Evolutionary conservation across 2,329 filamentous ascomycete genomes (phyloP), one percentile per base, ranked within the genome.

Genomic region (Pseudopithomyces chartarum): DNA sequence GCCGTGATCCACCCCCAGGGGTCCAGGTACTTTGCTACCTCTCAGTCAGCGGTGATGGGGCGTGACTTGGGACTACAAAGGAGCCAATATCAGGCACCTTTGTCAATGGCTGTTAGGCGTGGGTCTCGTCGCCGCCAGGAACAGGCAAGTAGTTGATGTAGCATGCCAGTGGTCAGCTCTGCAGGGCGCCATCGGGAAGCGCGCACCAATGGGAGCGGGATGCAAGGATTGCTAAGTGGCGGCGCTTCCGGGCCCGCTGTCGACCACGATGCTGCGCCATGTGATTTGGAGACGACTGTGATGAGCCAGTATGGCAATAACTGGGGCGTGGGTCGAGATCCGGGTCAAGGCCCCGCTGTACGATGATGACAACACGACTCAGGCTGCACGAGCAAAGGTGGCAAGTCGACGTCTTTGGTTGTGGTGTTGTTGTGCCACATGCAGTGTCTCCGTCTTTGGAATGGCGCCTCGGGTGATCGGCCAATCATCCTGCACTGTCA

Each of bases 31-130:
- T 42, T 59, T 44, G 23, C 60, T 54, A n/a, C 57, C 58, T 60
- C 52, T 62, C 59, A 60, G 42, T 56, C 62, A 58, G 57, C 56
- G 48, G 34, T 54, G 58, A 55, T 56, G 60, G 63, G 57, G 61
- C 61, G 62, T 70, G 65, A 69, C 64, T 70, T 69, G 65, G 59
- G 55, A 63, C 58, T 60, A 57, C n/a, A n/a, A n/a, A n/a, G n/a
- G n/a, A n/a, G n/a, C 58, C 55, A 56, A 57, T 60, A 52, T 51
- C 58, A 51, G 62, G 54, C 55, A 47, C 48, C 47, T 48, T 52
- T 55, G 44, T 64, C 62, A 66, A 57, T 67, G 60, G 57, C 43
- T 48, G 56, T 56, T 49, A 57, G 52, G 43, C 19, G 43, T 66
- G 68, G 66, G 68, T 61, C 61, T 52, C 49, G 46, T 47, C 55